phyloP scores from a whole-genome alignment of 2,329 filamentous ascomycete genomes.

The Rutstroemia sp. region DNA sequence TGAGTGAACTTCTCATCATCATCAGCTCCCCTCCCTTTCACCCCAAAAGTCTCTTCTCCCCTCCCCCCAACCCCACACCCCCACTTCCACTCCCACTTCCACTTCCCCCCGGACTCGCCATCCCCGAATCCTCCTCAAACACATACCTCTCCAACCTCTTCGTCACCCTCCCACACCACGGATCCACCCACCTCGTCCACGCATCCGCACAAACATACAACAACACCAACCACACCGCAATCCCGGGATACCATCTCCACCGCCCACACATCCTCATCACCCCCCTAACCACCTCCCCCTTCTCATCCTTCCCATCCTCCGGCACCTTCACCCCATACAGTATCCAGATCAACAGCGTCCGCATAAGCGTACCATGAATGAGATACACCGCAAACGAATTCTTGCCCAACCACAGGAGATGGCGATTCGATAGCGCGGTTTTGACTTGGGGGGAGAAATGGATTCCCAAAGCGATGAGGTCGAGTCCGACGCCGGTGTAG shows the following conservation, averaged over 20 bases:
- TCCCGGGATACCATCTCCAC: slow-evolving; percentile 31
- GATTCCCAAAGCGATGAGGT: slow-evolving; percentile 42
- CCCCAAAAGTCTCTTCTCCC: too few species aligned
- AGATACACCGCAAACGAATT: slow-evolving; percentile 60
- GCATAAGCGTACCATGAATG: slow-evolving; percentile 53
- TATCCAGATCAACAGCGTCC: slow-evolving; percentile 53
- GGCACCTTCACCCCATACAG: slow-evolving; percentile 41
- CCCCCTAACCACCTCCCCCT: slow-evolving; percentile 31
- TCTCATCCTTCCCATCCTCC: slow-evolving; percentile 21
- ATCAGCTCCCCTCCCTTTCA: too few species aligned
- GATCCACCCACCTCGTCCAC: slow-evolving; percentile 49
- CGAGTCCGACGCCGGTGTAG: slow-evolving; percentile 42
- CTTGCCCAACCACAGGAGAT: slow-evolving; percentile 54
- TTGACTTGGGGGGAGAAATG: slow-evolving; percentile 46
- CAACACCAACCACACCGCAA: slow-evolving; percentile 40
- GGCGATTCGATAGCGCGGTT: slow-evolving; percentile 43
- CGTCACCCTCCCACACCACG: slow-evolving; percentile 40
- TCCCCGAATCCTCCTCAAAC: slow-evolving; percentile 16
- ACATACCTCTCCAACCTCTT: slow-evolving; percentile 30
- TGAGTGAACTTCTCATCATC: too few species aligned
- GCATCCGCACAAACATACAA: slow-evolving; percentile 39
- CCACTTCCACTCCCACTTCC: too few species aligned
- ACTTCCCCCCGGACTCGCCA: too few species aligned
- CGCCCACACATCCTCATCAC: slow-evolving; percentile 32
- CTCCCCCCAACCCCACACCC: too few species aligned